Evolutionary conservation across 75 land plant genomes (phyloP).

Genomic region (Sequoiadendron giganteum): DNA sequence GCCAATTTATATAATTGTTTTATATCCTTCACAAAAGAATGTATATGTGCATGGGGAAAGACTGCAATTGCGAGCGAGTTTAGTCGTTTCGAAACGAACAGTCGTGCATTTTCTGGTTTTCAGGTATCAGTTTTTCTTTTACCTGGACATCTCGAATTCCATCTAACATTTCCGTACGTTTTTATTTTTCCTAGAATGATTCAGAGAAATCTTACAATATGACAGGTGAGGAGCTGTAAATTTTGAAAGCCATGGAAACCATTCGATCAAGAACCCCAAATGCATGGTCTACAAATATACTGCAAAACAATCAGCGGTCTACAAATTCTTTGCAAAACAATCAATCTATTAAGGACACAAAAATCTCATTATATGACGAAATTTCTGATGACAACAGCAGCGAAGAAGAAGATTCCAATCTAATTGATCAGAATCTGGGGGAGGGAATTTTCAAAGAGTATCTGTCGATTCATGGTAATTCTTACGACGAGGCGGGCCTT

Average conservation of each 20-base stretch:
- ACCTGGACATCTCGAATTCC: neutral
- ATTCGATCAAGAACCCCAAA: slow-evolving; percentile 1
- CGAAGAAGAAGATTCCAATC: neutral
- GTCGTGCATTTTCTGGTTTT: too few relatives aligned
- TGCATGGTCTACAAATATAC: slow-evolving; percentile 1
- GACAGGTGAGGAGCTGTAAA: neutral
- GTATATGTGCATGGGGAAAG: neutral
- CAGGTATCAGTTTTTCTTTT: neutral
- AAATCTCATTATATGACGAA: neutral
- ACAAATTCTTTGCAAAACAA: slow-evolving; percentile 1
- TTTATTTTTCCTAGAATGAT: too few relatives aligned
- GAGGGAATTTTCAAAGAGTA: slow-evolving; percentile 7
- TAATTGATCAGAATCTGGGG: neutral
- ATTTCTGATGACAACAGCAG: neutral
- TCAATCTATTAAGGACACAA: neutral
- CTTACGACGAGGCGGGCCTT: neutral
- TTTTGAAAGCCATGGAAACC: neutral
- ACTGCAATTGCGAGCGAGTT: neutral
- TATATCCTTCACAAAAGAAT: neutral
- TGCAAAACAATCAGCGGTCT: neutral
- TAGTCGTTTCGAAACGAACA: too few relatives aligned
- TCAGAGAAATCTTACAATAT: neutral
- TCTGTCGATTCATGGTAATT: slow-evolving; percentile 7
- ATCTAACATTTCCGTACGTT: neutral
- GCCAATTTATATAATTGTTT: too few relatives aligned